These are phyloP conservation scores for Juglanconis juglandina DNA, from an alignment of 2,329 filamentous ascomycete genomes.

Conservation along the genomic window DNA sequence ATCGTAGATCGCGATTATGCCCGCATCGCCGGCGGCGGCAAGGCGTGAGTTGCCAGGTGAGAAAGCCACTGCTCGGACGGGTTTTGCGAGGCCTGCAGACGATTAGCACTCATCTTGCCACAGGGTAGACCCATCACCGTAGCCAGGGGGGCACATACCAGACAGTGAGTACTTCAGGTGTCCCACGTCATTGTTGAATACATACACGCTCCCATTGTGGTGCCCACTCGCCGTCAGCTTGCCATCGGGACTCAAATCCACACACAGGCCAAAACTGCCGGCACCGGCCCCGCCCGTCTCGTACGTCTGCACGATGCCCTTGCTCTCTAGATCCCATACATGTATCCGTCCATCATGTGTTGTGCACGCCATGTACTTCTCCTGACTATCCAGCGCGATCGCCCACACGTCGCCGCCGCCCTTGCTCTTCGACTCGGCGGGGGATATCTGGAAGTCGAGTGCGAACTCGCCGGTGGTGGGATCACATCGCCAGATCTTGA, in stretches of 20 bases:
- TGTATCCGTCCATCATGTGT: slow-evolving; percentile 85
- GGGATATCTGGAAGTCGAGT: slow-evolving; percentile 43
- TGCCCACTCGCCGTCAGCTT: slow-evolving; percentile 87
- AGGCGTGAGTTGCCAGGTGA: slow-evolving; percentile 81
- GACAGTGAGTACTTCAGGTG: slow-evolving; percentile 82
- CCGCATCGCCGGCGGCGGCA: slow-evolving; percentile 85
- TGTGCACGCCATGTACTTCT: slow-evolving; percentile 79
- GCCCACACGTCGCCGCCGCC: slow-evolving; percentile 73
- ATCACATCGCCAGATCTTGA: slow-evolving; percentile 74
- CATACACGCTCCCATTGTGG: slow-evolving; percentile 85
- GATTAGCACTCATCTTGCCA: not conserved
- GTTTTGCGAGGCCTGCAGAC: slow-evolving; percentile 70
- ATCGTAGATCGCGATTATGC: slow-evolving; percentile 87
- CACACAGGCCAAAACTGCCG: slow-evolving; percentile 83
- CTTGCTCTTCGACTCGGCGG: slow-evolving; percentile 24
- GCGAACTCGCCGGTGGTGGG: slow-evolving; percentile 58
- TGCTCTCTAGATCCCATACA: slow-evolving; percentile 70
- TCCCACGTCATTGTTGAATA: slow-evolving; percentile 90
- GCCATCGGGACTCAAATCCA: slow-evolving; percentile 78
- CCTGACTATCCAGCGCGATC: slow-evolving; percentile 78
- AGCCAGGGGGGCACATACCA: slow-evolving; percentile 46
- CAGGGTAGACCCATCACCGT: not conserved
- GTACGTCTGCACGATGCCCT: slow-evolving; percentile 62
- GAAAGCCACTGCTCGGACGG: slow-evolving; percentile 81
- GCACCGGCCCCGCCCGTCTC: slow-evolving; percentile 58